phyloP scores from a whole-genome alignment of 305 asterid genomes.

The Rubia peregrina region DNA sequence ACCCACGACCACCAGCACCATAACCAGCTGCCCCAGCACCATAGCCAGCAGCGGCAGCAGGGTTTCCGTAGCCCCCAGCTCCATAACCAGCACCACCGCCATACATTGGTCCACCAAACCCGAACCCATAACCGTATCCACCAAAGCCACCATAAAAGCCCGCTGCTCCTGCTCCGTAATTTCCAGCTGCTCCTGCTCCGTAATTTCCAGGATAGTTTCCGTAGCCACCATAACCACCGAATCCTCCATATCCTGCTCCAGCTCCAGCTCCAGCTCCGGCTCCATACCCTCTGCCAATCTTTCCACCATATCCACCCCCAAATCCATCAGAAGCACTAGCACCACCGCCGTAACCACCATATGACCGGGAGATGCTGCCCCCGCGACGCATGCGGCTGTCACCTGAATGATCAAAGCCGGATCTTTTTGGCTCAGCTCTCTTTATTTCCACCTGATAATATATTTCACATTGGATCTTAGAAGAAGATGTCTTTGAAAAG shows the following conservation, averaged over 20 bases:
- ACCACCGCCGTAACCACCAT: conserved; percentile 39
- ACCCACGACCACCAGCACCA: conserved; percentile 17
- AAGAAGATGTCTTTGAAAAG: background rate
- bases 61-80: conserved; percentile 47
- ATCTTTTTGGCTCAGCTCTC: conserved; percentile 87
- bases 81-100: conserved; percentile 70
- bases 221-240: conserved; percentile 51
- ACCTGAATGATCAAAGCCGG: conserved; percentile 43
- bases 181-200: conserved; percentile 50
- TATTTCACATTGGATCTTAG: conserved; percentile 11
- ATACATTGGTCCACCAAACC: conserved; percentile 85
- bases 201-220: conserved; percentile 58
- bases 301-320: conserved; percentile 63
- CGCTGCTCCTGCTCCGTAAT: conserved; percentile 35
- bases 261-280: background rate
- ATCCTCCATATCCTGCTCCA: conserved; percentile 39
- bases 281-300: conserved; percentile 66
- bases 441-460: conserved; percentile 76
- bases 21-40: conserved; percentile 34
- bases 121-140: conserved; percentile 79
- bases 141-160: conserved; percentile 76
- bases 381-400: conserved; percentile 53
- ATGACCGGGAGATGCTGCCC: conserved; percentile 47
- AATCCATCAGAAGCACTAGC: conserved; percentile 42
- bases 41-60: conserved; percentile 48